Percentiles rank a stretch among this genome's conserved stretches.
phyloP scores from a whole-genome alignment of 768 basidiomycete species.

The Russula lepida region DNA sequence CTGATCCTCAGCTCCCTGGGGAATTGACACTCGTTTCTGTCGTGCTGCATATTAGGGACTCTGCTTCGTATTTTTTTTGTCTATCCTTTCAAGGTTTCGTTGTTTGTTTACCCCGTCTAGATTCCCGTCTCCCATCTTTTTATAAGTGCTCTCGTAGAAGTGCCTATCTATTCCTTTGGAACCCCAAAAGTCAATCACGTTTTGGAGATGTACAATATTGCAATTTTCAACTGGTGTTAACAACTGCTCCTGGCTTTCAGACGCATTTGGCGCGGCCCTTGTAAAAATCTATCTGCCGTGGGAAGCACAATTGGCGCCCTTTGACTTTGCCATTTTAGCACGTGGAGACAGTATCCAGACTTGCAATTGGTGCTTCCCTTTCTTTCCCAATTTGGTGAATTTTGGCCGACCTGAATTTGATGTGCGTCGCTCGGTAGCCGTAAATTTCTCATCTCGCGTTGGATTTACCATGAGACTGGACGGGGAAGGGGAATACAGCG shows the following conservation, averaged over 20 bases:
- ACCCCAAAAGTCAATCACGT: not conserved
- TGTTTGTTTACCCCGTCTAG: not conserved
- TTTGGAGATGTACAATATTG: not conserved
- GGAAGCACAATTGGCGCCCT: too few relatives aligned
- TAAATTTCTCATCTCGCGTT: not conserved
- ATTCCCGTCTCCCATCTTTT: not conserved
- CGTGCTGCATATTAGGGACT: not conserved
- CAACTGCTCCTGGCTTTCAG: too few relatives aligned
- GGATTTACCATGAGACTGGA: not conserved
- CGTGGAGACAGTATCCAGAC: not conserved
- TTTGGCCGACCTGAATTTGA: not conserved
- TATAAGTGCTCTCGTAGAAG: not conserved
- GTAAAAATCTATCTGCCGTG: too few relatives aligned
- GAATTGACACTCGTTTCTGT: not conserved
- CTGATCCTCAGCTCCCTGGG: not conserved
- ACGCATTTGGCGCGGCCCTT: too few relatives aligned
- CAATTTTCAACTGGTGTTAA: not conserved
- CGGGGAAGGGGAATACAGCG: not conserved
- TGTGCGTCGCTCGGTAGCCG: not conserved
- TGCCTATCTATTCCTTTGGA: not conserved
- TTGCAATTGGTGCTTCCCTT: not conserved
- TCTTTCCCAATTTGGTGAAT: not conserved
- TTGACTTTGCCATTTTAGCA: not conserved
- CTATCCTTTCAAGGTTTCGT: not conserved
- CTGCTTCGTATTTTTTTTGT: not conserved